Evolutionary conservation across 805 yeast genomes (phyloP), one percentile per base, ranked within the genome.

Genomic region (Saccharomyces paradoxus): DNA sequence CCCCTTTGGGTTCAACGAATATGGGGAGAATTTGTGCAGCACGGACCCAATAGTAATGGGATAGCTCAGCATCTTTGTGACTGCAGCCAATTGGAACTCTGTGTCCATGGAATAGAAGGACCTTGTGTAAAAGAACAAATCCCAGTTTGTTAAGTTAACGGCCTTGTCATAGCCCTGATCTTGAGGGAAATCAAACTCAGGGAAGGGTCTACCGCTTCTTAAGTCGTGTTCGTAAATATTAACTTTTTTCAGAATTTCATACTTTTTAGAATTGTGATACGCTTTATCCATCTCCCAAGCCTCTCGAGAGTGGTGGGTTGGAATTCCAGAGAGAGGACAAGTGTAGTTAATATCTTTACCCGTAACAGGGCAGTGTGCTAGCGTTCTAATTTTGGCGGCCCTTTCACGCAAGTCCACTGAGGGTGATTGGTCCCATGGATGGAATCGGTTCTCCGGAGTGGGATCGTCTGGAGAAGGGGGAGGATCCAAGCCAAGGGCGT

Each of bases 81-180:
- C 91, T 3, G 96, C 95, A 1, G 98, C 98, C 66, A 92, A 76
- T 71, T 92, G 95, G 74, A 89, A 92, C 71, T 91, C 97, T 4
- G 96, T 87, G 71, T 94, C 96, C 98, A 94, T 92, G 4, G 97
- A 92, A 63, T 83, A 86, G 69, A 89, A 94, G 63, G 86, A 86
- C 69, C 99, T 80, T 0, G 98, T 92, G 71, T 92, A 94, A 67
- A 94, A 86, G 65, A 82, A 92, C 9, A 94, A 77, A 71, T 94
- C 98, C 99, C 99, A 94, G 69, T 81, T 84, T 50, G 83, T 76
- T 67, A 89, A 81, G 67, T 89, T 90, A 56, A 90, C 82, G 56
- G 79, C 73, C 57, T 84, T 83, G 66, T 91, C 97, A 51, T 75
- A 77, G 52, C 84, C 87, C 70, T 87, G 95, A 14, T 76, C 78